Percentiles rank a stretch among this genome's conserved stretches.
These are phyloP conservation scores for Hippophae gyantsensis DNA, from an alignment of 306 rosid genomes.

Conservation along the genomic window DNA sequence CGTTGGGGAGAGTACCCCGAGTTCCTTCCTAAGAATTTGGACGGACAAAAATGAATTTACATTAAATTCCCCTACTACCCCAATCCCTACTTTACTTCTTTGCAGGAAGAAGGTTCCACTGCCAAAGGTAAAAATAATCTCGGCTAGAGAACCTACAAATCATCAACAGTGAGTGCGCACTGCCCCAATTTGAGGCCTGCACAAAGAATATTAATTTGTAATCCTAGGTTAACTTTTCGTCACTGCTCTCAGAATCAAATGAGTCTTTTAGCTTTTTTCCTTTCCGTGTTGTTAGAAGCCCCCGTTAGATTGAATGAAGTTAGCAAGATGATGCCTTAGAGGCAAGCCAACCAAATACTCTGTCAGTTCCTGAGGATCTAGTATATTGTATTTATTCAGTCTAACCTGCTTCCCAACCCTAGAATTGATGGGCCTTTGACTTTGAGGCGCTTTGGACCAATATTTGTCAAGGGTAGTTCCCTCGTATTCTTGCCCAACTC, in stretches of 20 bases:
- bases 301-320: constrained; percentile 59
- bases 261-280: constrained; percentile 18
- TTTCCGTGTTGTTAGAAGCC: constrained; percentile 54
- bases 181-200: constrained; percentile 81
- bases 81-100: constrained; percentile 31
- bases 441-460: constrained; percentile 65
- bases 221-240: constrained; percentile 48
- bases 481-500: constrained; percentile 27
- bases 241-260: constrained; percentile 68
- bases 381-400: constrained; percentile 30
- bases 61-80: constrained; percentile 34
- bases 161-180: constrained; percentile 43
- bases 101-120: constrained; percentile 51
- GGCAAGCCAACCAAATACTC: constrained; percentile 23
- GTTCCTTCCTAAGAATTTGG: constrained; percentile 33
- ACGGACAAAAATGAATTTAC: constrained; percentile 48
- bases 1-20: constrained; percentile 24
- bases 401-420: constrained; percentile 58
- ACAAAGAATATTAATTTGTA: constrained; percentile 63
- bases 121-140: constrained; percentile 56
- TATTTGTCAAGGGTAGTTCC: constrained; percentile 45
- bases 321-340: constrained; percentile 25
- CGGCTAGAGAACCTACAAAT: constrained; percentile 53
- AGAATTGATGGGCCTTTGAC: constrained; percentile 63
- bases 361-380: constrained; percentile 30